Evolutionary conservation across 208 protist genomes (phyloP).

Genomic region (Phytomonas francai): DNA sequence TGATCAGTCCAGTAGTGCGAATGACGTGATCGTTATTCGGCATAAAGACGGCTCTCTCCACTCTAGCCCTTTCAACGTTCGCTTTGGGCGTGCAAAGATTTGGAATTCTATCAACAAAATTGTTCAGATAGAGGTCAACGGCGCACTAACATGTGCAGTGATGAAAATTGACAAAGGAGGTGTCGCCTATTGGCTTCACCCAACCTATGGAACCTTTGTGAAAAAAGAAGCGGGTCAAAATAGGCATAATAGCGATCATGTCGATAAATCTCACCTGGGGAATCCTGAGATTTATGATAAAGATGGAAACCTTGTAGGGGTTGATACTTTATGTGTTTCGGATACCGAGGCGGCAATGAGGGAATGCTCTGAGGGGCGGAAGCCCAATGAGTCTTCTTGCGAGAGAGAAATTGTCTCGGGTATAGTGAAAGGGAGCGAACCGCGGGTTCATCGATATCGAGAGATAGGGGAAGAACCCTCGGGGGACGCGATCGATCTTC

Average conservation of each 20-base stretch:
- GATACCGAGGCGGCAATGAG: too few species aligned
- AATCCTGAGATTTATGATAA: neutral
- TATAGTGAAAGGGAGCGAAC: too few species aligned
- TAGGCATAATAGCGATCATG: conserved; percentile 1
- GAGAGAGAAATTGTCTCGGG: too few species aligned
- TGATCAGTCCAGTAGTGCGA: conserved; percentile 88
- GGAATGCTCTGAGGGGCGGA: too few species aligned
- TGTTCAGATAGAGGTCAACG: conserved; percentile 94
- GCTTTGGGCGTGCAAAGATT: conserved; percentile 94
- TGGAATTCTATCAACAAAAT: conserved; percentile 86
- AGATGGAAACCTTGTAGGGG: neutral
- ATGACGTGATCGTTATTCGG: conserved; percentile 96
- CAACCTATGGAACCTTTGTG: conserved; percentile 25
- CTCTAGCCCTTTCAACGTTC: conserved; percentile 95
- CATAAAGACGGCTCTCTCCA: conserved; percentile 92
- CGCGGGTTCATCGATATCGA: too few species aligned
- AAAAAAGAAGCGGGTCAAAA: neutral
- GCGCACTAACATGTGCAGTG: conserved; percentile 59
- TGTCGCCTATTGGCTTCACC: conserved; percentile 91
- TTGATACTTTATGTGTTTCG: too few species aligned
- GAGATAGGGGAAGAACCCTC: neutral
- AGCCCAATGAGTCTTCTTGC: too few species aligned
- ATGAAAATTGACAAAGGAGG: conserved; percentile 95
- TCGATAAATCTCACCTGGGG: too few species aligned
- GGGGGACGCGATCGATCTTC: conserved; percentile 9